Percentiles rank a stretch among this genome's conserved stretches.
Evolutionary conservation across 352 stramenopile species (phyloP).

Genomic region (Blastocystis sp.): DNA sequence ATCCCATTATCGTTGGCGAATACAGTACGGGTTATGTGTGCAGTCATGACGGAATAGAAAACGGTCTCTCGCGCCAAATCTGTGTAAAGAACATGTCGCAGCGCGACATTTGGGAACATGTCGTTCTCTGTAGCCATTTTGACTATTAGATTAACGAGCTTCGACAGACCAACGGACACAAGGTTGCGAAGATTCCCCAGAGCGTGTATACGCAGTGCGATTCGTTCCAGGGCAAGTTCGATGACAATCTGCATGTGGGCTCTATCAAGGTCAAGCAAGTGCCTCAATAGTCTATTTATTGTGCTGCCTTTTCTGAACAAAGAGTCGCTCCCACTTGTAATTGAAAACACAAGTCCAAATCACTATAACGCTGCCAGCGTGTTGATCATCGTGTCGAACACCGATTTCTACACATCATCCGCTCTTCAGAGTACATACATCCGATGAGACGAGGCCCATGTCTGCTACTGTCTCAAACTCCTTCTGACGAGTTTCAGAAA

Average conservation of each 20-base stretch:
- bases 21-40: constrained; percentile 27
- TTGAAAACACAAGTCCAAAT: constrained; percentile 30
- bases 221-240: constrained; percentile 61
- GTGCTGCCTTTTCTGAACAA: constrained; percentile 30
- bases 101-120: constrained; percentile 71
- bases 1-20: constrained; percentile 67
- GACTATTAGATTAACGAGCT: constrained; percentile 38
- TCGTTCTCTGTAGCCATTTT: not conserved
- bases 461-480: not conserved
- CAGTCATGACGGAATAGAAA: constrained; percentile 3
- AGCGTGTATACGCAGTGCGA: constrained; percentile 16
- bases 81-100: constrained; percentile 68
- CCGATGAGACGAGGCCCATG: not conserved
- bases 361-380: not conserved
- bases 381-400: not conserved
- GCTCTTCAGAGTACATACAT: constrained; percentile 12
- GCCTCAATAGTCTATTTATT: constrained; percentile 40
- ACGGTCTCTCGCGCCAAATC: constrained; percentile 45
- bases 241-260: constrained; percentile 37
- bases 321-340: not conserved
- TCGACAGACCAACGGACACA: constrained; percentile 55
- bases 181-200: constrained; percentile 43
- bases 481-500: not conserved
- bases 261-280: constrained; percentile 64
- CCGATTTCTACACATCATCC: constrained; percentile 4